phyloP scores from a whole-genome alignment of 2,329 filamentous ascomycete genomes.

The Paecilomyces sp. region DNA sequence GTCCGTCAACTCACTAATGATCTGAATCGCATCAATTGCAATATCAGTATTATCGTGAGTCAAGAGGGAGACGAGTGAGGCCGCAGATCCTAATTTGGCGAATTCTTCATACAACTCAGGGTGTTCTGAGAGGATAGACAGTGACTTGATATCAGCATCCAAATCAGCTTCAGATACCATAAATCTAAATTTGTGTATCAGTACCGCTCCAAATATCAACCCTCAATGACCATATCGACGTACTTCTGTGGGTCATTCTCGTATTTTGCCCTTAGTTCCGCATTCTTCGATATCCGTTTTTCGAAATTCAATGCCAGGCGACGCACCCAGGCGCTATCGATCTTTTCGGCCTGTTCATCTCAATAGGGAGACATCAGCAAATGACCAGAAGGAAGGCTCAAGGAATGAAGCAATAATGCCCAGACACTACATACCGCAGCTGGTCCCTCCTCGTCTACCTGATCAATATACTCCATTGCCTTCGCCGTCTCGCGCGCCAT shows the following conservation, averaged over 20 bases:
- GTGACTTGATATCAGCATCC: conserved; percentile 76
- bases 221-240: conserved; percentile 5
- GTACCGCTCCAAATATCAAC: background rate
- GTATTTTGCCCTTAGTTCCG: conserved; percentile 78
- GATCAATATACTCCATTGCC: conserved; percentile 82
- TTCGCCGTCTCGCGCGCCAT: conserved; percentile 73
- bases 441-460: conserved; percentile 48
- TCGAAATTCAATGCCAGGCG: conserved; percentile 78
- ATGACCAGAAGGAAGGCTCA: background rate
- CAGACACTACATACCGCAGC: conserved; percentile 27
- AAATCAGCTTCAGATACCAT: conserved; percentile 83
- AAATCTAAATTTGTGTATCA: conserved; percentile 39
- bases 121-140: conserved; percentile 83
- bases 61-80: conserved; percentile 69
- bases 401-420: background rate
- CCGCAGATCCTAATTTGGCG: conserved; percentile 63
- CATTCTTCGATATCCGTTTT: conserved; percentile 83
- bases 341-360: conserved; percentile 55
- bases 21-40: conserved; percentile 82
- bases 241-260: conserved; percentile 71
- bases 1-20: conserved; percentile 84
- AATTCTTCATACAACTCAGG: conserved; percentile 77
- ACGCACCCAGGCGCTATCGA: conserved; percentile 77
- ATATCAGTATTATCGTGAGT: conserved; percentile 97
- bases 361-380: conserved; percentile 12